Evolutionary conservation across 208 protist genomes (phyloP), one percentile per base, ranked within the genome.

Genomic region (Acanthamoeba rhysodes): DNA sequence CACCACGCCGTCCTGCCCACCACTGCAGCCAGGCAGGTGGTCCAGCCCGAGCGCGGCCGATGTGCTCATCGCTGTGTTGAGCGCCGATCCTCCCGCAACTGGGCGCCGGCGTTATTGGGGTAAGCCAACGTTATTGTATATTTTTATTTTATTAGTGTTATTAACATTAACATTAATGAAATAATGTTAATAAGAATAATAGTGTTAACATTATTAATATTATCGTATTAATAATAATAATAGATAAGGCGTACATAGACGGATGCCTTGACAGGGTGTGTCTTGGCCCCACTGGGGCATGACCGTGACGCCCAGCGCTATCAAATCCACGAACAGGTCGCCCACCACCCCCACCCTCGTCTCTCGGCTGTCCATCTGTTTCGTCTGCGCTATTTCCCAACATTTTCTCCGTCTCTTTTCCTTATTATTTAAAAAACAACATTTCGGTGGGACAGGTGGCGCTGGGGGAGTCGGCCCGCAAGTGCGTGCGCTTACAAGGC

Each of bases 31-130:
- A n/a, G n/a, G n/a, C n/a, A n/a, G n/a, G 34, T 80, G 20, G 72
- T 48, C 34, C 32, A 27, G 72, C 72, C 29, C 72, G 12, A 80
- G 29, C 22, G 72, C 72, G 6, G 72, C 72, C 34, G 72, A 80
- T 29, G 72, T 48, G 8, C 72, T 80, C 72, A 80, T 80, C n/a
- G 72, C 72, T 45, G 72, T 80, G 72, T 80, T 80, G 32, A 80
- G 72, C 14, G 72, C 72, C 32, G 72, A 80, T 12, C 72, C 72
- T 34, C 72, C 72, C 5, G 72, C 72, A 78, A 78, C 70, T 78
- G 62, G 8, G n/a, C n/a, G n/a, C 62, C 62, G 27, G 24, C 18
- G 53, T 57, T 57, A 9, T 57, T 55, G 8, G 16, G 41, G 41
- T 45, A 45, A 45, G n/a, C n/a, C n/a, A n/a, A n/a, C n/a, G n/a